Evolutionary conservation across 2,329 filamentous ascomycete genomes (phyloP), one percentile per base, ranked within the genome.

Genomic region (Myotisia sp.): DNA sequence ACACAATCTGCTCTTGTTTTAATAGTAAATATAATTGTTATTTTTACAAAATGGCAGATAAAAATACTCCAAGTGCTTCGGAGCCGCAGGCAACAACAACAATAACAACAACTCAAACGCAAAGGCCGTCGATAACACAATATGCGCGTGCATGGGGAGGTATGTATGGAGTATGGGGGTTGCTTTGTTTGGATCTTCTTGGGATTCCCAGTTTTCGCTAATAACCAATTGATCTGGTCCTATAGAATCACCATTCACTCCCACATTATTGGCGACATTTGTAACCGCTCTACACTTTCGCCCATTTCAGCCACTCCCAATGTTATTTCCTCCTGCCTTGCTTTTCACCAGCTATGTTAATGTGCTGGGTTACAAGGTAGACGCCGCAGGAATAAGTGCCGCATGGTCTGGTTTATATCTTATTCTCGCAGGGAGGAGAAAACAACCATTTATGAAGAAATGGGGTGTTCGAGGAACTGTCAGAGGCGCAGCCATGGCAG

Each of bases 301-400:
- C n/a, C 76, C 76, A 5, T 73, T 76, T 53, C 74, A 76, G 50
- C 49, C 63, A 5, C 60, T 80, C 0, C 76, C 76, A 3, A 74
- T 80, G 67, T 54, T 76, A 42, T 79, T 80, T 50, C 69, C 75
- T 3, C 74, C 75, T 2, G 59, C 76, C 37, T 63, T 80, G 3
- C 63, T 79, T 38, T 76, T 79, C 57, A 69, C 68, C 33, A 70
- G 70, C 37, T 80, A 79, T 48, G 58, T 79, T 28, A 79, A 79
- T 49, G 48, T 79, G 19, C 65, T 66, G 42, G 65, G 66, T 39
- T 77, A 69, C 58, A 70, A 71, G 49, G 68, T 68, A 31, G 76
- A 79, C 47, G 64, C 65, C 13, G 75, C 74, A 0, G 75, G 75
- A 4, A 62, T 76, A 4, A 73, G 67, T 12, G 71, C 72, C 6